Evolutionary conservation across 78 protist genomes (phyloP), one percentile per base, ranked within the genome.

Genomic region (Dictyostelium capitatum): DNA sequence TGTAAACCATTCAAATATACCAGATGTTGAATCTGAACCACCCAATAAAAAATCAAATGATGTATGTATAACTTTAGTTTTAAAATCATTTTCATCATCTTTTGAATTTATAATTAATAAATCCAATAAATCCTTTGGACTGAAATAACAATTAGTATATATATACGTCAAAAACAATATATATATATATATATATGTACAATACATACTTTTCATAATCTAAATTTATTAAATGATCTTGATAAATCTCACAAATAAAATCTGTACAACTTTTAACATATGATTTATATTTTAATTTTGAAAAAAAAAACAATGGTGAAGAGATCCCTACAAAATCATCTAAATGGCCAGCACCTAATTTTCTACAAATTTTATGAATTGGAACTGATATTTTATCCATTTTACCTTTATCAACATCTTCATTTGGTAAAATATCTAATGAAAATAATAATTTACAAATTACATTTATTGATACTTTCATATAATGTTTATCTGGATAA

Each of bases 401-500:
- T 4, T 82, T 14, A 12, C 80, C 79, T 15, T 51, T n/a, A n/a
- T n/a, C n/a, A n/a, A n/a, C 2, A 32, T 56, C 32, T 32, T 82
- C 90, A 17, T 70, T 46, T 50, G 53, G 74, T 17, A 53, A 50
- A 0, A 82, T 20, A 14, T 82, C 81, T 15, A 51, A 47, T 54
- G 90, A 82, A 69, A 82, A 65, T 2, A 82, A 65, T 25, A 73
- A 48, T 53, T 83, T 83, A 30, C 64, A 73, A 23, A 83, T 83
- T 7, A 73, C 47, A 73, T 83, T 83, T 1, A 73, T 4, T 53
- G 91, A 57, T 23, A 54, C 23, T 73, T 25, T 83, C 19, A 30
- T 56, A 23, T 43, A 83, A 56, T 73, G 23, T 73, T 43, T 54
- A 15, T 74, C 19, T 3, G 81, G 79, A 46, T n/a, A 70, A 57